Evolutionary conservation across 1,284 basidiomycete genomes (phyloP).

Genomic region (Uromyces viciae-fabae): DNA sequence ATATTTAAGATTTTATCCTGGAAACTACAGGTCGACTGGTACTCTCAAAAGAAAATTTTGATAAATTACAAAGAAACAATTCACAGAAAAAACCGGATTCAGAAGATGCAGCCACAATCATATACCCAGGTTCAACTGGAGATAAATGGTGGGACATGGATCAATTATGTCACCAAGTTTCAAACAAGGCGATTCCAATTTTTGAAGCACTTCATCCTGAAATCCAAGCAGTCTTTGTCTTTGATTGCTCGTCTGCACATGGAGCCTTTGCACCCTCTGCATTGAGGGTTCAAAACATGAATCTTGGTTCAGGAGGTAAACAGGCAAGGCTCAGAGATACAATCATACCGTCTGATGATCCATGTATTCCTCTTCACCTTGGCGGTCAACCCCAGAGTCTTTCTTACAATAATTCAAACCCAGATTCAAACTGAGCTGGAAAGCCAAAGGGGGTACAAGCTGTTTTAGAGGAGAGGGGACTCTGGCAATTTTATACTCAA

Average conservation of each 20-base stretch:
- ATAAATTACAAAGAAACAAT: neutral
- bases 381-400: neutral
- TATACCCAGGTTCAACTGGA: neutral
- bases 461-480: neutral
- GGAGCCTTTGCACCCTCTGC: neutral
- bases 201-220: neutral
- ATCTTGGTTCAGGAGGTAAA: neutral
- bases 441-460: neutral
- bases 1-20: slow-evolving; percentile 2
- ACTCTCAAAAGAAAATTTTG: neutral
- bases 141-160: slow-evolving; percentile 18
- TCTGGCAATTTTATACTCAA: neutral
- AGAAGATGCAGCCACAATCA: neutral
- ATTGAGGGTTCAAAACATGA: slow-evolving; percentile 10
- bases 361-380: neutral
- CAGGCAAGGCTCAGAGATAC: neutral
- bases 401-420: neutral
- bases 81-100: neutral
- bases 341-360: neutral
- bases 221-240: neutral
- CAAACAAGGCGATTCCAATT: neutral
- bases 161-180: neutral
- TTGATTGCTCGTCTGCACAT: slow-evolving; percentile 3
- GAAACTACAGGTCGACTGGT: neutral
- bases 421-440: neutral